Evolutionary conservation across 371 early-diverging fungal species (phyloP).

Genomic region (Conidiobolus incongruus): DNA sequence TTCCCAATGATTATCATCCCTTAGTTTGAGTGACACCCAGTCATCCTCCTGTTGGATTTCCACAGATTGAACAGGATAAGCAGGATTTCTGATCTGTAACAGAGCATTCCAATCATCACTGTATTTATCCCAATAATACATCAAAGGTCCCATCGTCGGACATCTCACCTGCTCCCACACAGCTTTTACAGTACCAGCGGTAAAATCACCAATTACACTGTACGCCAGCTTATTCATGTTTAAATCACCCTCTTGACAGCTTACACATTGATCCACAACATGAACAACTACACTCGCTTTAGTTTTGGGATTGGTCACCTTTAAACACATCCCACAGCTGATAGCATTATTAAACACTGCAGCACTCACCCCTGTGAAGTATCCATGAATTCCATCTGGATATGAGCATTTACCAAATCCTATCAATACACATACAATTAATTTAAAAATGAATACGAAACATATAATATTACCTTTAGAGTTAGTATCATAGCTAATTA

Average conservation of each 20-base stretch:
- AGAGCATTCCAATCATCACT: too few species aligned
- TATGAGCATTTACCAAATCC: background rate
- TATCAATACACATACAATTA: too few species aligned
- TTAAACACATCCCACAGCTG: background rate
- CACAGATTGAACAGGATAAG: too few species aligned
- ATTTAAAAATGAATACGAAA: too few species aligned
- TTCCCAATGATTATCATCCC: too few species aligned
- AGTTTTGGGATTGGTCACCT: background rate
- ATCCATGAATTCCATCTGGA: background rate
- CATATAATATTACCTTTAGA: too few species aligned
- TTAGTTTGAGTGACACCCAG: too few species aligned
- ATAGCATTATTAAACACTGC: background rate
- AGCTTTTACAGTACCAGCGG: background rate
- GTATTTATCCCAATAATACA: too few species aligned
- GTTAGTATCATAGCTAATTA: constrained; percentile 3
- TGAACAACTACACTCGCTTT: background rate
- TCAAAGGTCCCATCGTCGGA: too few species aligned
- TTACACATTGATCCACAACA: constrained; percentile 3
- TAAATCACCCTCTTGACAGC: background rate
- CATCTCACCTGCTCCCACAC: constrained; percentile 1
- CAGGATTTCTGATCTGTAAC: too few species aligned
- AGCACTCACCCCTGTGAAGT: background rate
- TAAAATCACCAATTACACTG: background rate
- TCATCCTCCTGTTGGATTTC: too few species aligned
- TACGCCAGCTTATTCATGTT: background rate